A percentile compares a stretch with the other conserved stretches of the same genome.
phyloP scores from a whole-genome alignment of 768 basidiomycete genomes.

The Gautieria morchelliformis region DNA sequence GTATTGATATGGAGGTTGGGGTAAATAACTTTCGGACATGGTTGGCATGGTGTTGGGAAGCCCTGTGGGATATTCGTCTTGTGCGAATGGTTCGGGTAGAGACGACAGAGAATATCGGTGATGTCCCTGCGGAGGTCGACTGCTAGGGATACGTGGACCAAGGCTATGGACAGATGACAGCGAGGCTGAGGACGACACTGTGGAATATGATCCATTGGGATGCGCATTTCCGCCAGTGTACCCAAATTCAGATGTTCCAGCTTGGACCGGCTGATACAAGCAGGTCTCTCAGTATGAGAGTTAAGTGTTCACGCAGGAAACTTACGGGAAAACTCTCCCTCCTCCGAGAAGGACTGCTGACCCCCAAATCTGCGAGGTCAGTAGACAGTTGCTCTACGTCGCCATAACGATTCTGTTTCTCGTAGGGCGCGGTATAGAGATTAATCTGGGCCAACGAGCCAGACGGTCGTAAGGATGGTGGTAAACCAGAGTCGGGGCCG shows the following conservation, averaged over 20 bases:
- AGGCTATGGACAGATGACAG: slow-evolving; percentile 6
- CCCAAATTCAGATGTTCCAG: slow-evolving; percentile 4
- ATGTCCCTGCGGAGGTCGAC: not conserved
- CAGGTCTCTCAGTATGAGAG: not conserved
- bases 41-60: not conserved
- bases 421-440: slow-evolving; percentile 69
- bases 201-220: slow-evolving; percentile 2
- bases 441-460: slow-evolving; percentile 52
- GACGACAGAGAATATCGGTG: not conserved
- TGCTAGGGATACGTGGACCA: not conserved
- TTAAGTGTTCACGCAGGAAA: not conserved
- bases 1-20: slow-evolving; percentile 17
- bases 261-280: not conserved
- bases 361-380: slow-evolving; percentile 57
- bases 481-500: slow-evolving; percentile 23
- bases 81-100: not conserved
- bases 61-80: not conserved
- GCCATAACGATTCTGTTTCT: slow-evolving; percentile 30
- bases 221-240: not conserved
- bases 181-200: slow-evolving; percentile 9
- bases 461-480: slow-evolving; percentile 53
- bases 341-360: slow-evolving; percentile 36
- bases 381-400: slow-evolving; percentile 47
- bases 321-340: slow-evolving; percentile 55
- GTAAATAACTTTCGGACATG: not conserved